A percentile compares a stretch with the other conserved stretches of the same genome.
Evolutionary conservation across 2,329 filamentous ascomycete genomes (phyloP).

Genomic region (Aureobasidium sp.): DNA sequence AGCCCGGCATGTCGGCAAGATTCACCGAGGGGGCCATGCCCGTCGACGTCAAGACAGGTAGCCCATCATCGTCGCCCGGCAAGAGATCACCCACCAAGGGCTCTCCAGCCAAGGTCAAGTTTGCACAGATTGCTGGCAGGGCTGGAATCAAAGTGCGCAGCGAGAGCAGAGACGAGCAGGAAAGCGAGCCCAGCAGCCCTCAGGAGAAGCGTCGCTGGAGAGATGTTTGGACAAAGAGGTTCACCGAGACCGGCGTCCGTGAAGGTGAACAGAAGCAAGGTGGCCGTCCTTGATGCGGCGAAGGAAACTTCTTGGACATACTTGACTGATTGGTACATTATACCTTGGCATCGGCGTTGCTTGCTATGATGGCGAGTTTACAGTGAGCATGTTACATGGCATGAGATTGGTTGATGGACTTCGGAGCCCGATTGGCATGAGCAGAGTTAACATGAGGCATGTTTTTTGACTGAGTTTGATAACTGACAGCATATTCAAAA

Average conservation of each 20-base stretch:
- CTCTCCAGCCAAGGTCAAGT: conserved; percentile 41
- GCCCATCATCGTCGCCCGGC: conserved; percentile 14
- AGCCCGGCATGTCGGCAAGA: not conserved
- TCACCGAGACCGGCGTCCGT: conserved; percentile 10
- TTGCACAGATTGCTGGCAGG: conserved; percentile 42
- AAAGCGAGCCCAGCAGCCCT: conserved; percentile 19
- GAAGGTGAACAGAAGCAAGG: conserved; percentile 12
- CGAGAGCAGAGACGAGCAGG: conserved; percentile 19
- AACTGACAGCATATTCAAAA: conserved; percentile 8
- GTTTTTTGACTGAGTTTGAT: conserved; percentile 4
- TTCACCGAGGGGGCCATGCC: conserved; percentile 18
- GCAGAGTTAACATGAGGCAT: conserved; percentile 10
- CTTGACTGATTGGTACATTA: not conserved
- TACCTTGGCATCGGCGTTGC: not conserved
- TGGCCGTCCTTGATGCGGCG: not conserved
- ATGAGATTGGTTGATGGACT: not conserved
- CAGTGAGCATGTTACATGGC: not conserved
- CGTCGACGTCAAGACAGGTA: conserved; percentile 8
- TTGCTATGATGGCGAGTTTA: not conserved
- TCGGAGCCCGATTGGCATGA: not conserved
- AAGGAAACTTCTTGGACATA: conserved; percentile 5
- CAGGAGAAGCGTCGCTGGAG: conserved; percentile 28
- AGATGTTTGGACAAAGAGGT: conserved; percentile 27
- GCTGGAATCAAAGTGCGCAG: conserved; percentile 32
- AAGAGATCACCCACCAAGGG: conserved; percentile 20